Percentiles rank a stretch among this genome's conserved stretches.
Conservation (phyloP, 108 stramenopile genomes). For the Nannochloropsis gaditana region DNA sequence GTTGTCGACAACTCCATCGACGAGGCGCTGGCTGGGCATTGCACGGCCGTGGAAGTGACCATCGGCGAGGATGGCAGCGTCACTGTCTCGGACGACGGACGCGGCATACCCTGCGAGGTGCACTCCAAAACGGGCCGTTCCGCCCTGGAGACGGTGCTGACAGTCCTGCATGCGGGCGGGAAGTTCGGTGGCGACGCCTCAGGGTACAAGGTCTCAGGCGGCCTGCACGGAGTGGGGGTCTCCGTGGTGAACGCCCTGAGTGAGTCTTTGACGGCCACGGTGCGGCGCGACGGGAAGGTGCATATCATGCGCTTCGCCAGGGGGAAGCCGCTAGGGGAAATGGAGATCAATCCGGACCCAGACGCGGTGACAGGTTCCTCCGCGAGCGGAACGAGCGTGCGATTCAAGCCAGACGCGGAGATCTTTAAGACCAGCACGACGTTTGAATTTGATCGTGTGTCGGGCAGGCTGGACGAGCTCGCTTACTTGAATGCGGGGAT, state of each 20-base stretch:
- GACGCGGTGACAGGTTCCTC: constrained; percentile 40
- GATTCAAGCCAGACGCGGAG: constrained; percentile 72
- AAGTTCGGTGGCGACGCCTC: constrained; percentile 79
- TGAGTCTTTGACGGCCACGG: constrained; percentile 58
- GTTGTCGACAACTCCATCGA: constrained; percentile 91
- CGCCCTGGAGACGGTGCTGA: constrained; percentile 85
- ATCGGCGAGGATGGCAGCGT: constrained; percentile 66
- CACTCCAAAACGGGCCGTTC: constrained; percentile 46
- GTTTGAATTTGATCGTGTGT: constrained; percentile 68
- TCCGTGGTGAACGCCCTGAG: constrained; percentile 88
- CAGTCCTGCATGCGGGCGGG: constrained; percentile 90
- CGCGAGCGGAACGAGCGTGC: constrained; percentile 67
- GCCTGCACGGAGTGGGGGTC: constrained; percentile 92
- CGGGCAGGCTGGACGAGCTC: constrained; percentile 64
- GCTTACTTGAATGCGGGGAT: constrained; percentile 74
- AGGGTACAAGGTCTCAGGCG: constrained; percentile 84
- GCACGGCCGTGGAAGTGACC: constrained; percentile 63
- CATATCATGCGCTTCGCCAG: constrained; percentile 64
- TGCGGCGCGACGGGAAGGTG: constrained; percentile 58
- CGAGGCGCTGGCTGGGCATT: constrained; percentile 86
- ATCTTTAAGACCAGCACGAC: constrained; percentile 84
- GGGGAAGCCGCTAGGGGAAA: constrained; percentile 60
- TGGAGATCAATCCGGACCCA: constrained; percentile 51
- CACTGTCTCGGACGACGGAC: constrained; percentile 76
- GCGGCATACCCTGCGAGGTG: constrained; percentile 86